Base-by-base conservation (phyloP, 768 basidiomycete genomes). In the Xanthoconium purpureum region DNA sequence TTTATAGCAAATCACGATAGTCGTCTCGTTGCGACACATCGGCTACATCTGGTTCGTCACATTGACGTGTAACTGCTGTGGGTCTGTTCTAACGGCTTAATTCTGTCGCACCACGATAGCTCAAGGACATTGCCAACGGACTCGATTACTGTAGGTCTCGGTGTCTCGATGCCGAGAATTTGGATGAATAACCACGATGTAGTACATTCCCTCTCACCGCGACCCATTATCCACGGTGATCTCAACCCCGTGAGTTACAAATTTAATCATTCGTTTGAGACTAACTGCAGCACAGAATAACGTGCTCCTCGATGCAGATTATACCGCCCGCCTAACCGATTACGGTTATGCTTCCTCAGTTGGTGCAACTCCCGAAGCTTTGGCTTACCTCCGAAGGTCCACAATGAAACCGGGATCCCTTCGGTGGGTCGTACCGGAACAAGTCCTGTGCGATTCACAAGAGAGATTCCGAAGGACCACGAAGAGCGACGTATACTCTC, bases 361-460 rank as follows among this genome's bases (percentile, higher is more conserved):
- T 8, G 57, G 40, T 6, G 35, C 32, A 18, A 52, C 28, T 6
- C 30, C 50, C 0, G 55, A 57, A 29, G 51, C 29, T 3, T 30
- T 40, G 12, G 29, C 24, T 9, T 46, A 40, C 24, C 56, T 57
- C 18, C 47, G 54, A 28, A 46, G 20, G 52, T 62, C 42, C 65
- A 75, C 47, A 67, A 69, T 14, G 76, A 75, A 18, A 17, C 36
- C 61, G 3, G 52, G 39, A 2, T 73, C 77, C n/a, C 67, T 78
- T 18, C 71, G 79, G 1, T 80, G 78, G 77, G 73, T 75, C 6
- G 77, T 77, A 47, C 66, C 77, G 0, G 61, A 73, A 17, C 65
- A 43, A 28, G 38, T 78, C 2, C 28, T 20, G 17, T 53, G 44
- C 2, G 29, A 61, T 28, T 57, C 66, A 14, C 63, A 71, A 24